phyloP scores from a whole-genome alignment of 2,329 filamentous ascomycete species.

The Aureobasidium sp. region DNA sequence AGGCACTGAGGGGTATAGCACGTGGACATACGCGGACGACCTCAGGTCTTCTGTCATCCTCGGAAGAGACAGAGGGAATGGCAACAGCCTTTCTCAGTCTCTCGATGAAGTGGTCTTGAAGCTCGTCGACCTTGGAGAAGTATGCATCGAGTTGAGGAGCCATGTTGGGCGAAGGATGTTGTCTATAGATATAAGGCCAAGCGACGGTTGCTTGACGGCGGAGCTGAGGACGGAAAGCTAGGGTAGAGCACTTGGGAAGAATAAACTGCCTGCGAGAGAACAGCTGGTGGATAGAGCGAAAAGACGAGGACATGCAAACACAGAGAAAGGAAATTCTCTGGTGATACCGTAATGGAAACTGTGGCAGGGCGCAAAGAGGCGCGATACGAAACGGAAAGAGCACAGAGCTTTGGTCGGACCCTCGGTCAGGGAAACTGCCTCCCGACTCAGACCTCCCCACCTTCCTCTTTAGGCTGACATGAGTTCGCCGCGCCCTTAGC shows the following conservation, averaged over 20 bases:
- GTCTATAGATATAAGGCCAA: slow-evolving; percentile 30
- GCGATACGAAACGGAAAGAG: slow-evolving; percentile 6
- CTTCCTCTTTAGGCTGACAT: background rate
- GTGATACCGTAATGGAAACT: slow-evolving; percentile 1
- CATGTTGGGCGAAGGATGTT: slow-evolving; percentile 47
- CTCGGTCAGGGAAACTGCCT: background rate
- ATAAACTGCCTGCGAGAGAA: background rate
- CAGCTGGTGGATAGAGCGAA: background rate
- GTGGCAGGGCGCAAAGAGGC: background rate
- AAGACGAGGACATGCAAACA: background rate
- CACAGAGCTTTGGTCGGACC: background rate
- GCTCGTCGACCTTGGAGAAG: slow-evolving; percentile 82
- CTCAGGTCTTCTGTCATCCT: slow-evolving; percentile 79
- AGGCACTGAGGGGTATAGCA: background rate
- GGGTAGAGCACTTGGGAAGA: background rate
- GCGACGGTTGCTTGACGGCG: slow-evolving; percentile 1
- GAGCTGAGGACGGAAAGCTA: background rate
- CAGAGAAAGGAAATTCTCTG: background rate
- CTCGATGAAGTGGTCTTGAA: slow-evolving; percentile 77
- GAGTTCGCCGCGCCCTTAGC: background rate
- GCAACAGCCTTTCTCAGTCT: slow-evolving; percentile 86
- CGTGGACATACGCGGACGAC: slow-evolving; percentile 61
- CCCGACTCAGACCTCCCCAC: background rate
- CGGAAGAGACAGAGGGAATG: slow-evolving; percentile 91
- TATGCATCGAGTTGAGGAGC: slow-evolving; percentile 82